Evolutionary conservation across 352 stramenopile genomes (phyloP).

Genomic region (Phytophthora vignae): DNA sequence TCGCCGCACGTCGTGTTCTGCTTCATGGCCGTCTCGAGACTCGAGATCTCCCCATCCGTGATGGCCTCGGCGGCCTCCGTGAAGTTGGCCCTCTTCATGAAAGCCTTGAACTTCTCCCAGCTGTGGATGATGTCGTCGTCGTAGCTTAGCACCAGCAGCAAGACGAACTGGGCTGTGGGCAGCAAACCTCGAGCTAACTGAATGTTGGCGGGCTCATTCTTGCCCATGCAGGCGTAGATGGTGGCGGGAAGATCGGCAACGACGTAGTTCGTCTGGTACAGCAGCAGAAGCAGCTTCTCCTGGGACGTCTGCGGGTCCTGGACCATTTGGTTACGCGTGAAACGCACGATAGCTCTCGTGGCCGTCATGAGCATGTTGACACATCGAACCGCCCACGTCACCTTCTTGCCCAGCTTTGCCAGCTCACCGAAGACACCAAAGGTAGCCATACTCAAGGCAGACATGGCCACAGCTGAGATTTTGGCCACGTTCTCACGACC

Average conservation of each 20-base stretch:
- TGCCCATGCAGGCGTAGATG: constrained; percentile 54
- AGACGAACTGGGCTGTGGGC: constrained; percentile 37
- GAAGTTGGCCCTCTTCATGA: constrained; percentile 39
- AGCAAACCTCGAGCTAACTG: constrained; percentile 33
- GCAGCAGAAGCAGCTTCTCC: constrained; percentile 53
- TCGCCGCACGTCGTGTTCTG: constrained; percentile 51
- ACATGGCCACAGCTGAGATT: constrained; percentile 39
- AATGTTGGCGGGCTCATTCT: constrained; percentile 25
- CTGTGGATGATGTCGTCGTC: constrained; percentile 38
- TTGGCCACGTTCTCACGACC: constrained; percentile 44
- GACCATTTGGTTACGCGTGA: constrained; percentile 32
- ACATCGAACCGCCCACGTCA: constrained; percentile 53
- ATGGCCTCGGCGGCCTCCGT: constrained; percentile 33
- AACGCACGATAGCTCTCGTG: constrained; percentile 36
- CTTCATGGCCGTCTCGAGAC: constrained; percentile 45
- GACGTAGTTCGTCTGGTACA: constrained; percentile 67
- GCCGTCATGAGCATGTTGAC: constrained; percentile 44
- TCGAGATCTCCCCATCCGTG: constrained; percentile 35
- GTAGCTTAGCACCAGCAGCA: constrained; percentile 37
- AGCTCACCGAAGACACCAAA: constrained; percentile 54
- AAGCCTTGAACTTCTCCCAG: constrained; percentile 43
- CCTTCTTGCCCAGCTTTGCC: constrained; percentile 38
- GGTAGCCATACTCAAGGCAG: constrained; percentile 40
- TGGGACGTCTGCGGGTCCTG: constrained; percentile 54
- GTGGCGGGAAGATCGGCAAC: constrained; percentile 59